Evolutionary conservation across 768 basidiomycete species (phyloP), one percentile per base, ranked within the genome.

Genomic region (Panus rudis): DNA sequence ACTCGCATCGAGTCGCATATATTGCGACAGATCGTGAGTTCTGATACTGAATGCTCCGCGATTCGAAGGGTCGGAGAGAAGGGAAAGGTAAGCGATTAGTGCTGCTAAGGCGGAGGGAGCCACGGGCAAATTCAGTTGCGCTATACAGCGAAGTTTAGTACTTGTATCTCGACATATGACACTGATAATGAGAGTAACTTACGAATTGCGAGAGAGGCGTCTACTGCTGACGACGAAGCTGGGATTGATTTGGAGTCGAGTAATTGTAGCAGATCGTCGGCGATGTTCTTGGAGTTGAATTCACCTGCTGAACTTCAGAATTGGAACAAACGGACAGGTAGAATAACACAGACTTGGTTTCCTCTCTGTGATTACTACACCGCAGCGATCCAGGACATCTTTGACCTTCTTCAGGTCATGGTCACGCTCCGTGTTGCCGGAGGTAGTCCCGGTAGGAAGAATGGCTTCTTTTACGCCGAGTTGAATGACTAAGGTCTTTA

Each of bases 401-500:
- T 79, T 81, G 28, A 97, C 69, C 61, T 94, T 96, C 51, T 81
- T 80, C 26, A 96, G 65, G 51, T 98, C 94, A 42, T 92, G 69
- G 55, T 97, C 92, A 20, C 84, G 77, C 57, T 88, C 84, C 1
- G 84, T 84, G 2, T 68, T 79, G 1, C 84, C 85, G 28, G 78
- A 73, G 0, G 67, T 65, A 4, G 86, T 84, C n/a, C 84, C 84
- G 0, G 78, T 78, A 2, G 85, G 71, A 31, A 98, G 69, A 42
- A 98, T 73, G 3, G 91, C 92, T 63, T 99, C 96, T 60, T 98
- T 98, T n/a, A 92, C 89, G 0, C 91, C 92, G 2, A 98, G 76
- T 60, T 99, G 96, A 46, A 98, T 98, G 26, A 97, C 68, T 25
- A 98, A 75, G 2, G 92, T 92, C 94, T 97, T 54, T 6, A 20